These are phyloP conservation scores for Sutorius australiensis DNA, from an alignment of 768 basidiomycete species.

Conservation along the genomic window DNA sequence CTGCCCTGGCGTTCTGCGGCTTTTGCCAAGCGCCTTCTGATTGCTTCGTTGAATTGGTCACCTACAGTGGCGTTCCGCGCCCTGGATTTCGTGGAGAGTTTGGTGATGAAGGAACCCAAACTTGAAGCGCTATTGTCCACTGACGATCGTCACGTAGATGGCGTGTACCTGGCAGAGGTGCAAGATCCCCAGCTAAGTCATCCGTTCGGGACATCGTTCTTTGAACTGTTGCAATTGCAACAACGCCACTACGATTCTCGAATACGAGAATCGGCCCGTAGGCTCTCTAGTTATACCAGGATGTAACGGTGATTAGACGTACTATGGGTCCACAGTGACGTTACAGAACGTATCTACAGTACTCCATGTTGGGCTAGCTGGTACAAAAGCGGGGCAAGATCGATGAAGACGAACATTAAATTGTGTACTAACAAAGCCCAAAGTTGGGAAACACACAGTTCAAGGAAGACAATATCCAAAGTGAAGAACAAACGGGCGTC, in stretches of 20 bases:
- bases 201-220: conserved; percentile 82
- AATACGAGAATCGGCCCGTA: conserved; percentile 64
- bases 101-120: conserved; percentile 74
- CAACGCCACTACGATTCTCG: conserved; percentile 59
- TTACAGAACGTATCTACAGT: conserved; percentile 33
- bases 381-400: conserved; percentile 20
- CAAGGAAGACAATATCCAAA: conserved; percentile 31
- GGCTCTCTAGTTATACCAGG: conserved; percentile 46
- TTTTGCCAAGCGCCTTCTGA: conserved; percentile 89
- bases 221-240: conserved; percentile 71
- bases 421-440: conserved; percentile 9
- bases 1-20: conserved; percentile 81
- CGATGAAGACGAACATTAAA: conserved; percentile 20
- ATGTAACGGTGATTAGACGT: conserved; percentile 31
- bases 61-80: conserved; percentile 59
- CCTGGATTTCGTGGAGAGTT: conserved; percentile 65
- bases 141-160: conserved; percentile 81
- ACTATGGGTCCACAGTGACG: conserved; percentile 26
- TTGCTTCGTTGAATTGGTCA: conserved; percentile 79
- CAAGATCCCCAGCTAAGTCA: conserved; percentile 85
- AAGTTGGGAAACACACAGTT: conserved; percentile 17
- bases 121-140: conserved; percentile 83
- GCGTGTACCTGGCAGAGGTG: conserved; percentile 78
- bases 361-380: conserved; percentile 18
- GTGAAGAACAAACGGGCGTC: conserved; percentile 14